phyloP scores from a whole-genome alignment of 2,329 filamentous ascomycete species.

The Parastagonospora nodorum region DNA sequence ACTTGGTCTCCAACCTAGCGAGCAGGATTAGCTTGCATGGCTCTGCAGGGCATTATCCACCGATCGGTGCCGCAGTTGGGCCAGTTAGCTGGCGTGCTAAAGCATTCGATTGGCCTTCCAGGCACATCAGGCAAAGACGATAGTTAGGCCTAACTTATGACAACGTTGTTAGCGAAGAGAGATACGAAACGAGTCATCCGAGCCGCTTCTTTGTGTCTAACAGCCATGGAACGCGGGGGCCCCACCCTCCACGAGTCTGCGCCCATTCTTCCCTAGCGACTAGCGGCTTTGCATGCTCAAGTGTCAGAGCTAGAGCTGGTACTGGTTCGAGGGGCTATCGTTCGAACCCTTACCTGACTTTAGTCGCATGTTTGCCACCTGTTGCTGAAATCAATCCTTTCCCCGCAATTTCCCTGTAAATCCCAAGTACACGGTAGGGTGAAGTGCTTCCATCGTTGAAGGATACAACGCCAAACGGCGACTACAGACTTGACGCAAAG shows the following conservation, averaged over 20 bases:
- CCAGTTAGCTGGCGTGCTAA: background rate
- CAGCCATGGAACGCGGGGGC: conserved; percentile 32
- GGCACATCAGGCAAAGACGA: background rate
- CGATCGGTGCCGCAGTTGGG: background rate
- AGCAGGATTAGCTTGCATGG: background rate
- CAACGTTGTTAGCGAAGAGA: background rate
- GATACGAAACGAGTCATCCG: background rate
- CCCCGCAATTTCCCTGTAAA: conserved; percentile 7
- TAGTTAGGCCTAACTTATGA: background rate
- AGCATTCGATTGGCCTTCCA: background rate
- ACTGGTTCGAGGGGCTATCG: conserved; percentile 6
- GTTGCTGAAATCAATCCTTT: conserved; percentile 1
- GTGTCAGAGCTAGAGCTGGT: conserved; percentile 17
- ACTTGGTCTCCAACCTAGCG: no score
- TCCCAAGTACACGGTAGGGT: background rate
- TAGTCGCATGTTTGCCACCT: conserved; percentile 18
- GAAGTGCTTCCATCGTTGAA: no score
- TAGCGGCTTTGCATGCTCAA: conserved; percentile 11
- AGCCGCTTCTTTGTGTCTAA: background rate
- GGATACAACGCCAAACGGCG: conserved; percentile 4
- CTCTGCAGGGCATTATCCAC: background rate
- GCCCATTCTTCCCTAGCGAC: conserved; percentile 18
- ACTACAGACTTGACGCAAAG: conserved; percentile 13
- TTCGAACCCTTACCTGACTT: conserved; percentile 6
- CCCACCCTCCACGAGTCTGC: conserved; percentile 24